Percentiles rank a stretch among this genome's conserved stretches.
phyloP scores from a whole-genome alignment of 805 yeast genomes.

The Nakazawaea populi region DNA sequence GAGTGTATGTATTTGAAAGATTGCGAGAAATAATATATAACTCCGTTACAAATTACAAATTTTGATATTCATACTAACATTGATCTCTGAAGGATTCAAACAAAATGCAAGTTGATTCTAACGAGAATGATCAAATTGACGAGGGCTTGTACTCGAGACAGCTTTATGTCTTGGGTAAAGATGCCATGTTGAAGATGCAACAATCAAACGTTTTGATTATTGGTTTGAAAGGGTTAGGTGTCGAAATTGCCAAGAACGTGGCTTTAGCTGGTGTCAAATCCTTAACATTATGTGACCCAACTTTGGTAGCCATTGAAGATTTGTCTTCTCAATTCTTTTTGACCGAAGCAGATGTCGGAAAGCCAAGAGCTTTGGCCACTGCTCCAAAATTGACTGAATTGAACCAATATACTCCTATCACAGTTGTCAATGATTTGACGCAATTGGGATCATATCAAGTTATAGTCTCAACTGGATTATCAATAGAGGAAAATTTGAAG shows the following conservation, averaged over 20 bases:
- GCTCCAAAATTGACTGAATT: conserved; percentile 68
- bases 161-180: conserved; percentile 92
- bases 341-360: conserved; percentile 65
- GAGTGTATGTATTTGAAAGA: not conserved
- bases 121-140: conserved; percentile 55
- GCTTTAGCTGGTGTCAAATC: conserved; percentile 97
- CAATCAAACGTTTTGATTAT: conserved; percentile 84
- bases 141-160: conserved; percentile 96
- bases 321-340: conserved; percentile 88
- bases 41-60: too few species aligned
- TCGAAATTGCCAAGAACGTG: conserved; percentile 94
- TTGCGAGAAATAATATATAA: too few species aligned
- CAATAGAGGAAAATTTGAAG: conserved; percentile 68
- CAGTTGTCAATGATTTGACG: conserved; percentile 51
- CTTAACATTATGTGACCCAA: conserved; percentile 78
- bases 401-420: conserved; percentile 85
- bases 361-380: conserved; percentile 69
- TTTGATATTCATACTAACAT: not conserved
- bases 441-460: conserved; percentile 63
- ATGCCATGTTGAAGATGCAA: conserved; percentile 97
- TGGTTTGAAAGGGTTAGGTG: conserved; percentile 90
- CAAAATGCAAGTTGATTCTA: conserved; percentile 36
- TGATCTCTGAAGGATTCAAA: conserved; percentile 24
- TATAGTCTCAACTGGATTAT: conserved; percentile 72
- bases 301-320: conserved; percentile 58